Percentiles rank a stretch among this genome's conserved stretches.
phyloP scores from a whole-genome alignment of 2,329 filamentous ascomycete genomes.

The Dactylellina haptotyla region DNA sequence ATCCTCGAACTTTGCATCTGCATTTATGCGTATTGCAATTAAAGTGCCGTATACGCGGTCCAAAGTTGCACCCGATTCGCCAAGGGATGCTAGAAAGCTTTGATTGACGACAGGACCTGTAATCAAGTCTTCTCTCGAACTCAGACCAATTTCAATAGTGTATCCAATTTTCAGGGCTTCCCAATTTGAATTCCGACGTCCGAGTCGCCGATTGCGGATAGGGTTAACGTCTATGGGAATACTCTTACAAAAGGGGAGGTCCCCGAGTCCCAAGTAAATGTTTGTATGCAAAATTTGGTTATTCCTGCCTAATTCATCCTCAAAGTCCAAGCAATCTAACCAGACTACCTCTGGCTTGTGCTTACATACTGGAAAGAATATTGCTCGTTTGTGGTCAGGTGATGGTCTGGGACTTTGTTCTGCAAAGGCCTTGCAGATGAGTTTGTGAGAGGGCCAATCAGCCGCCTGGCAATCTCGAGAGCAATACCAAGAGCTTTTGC shows the following conservation, averaged over 20 bases:
- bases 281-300: neutral
- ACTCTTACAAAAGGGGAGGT: neutral
- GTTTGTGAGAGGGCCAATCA: slow-evolving; percentile 57
- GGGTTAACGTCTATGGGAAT: neutral
- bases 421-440: slow-evolving; percentile 55
- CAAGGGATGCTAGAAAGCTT: neutral
- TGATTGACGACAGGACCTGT: neutral
- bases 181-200: neutral
- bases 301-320: neutral
- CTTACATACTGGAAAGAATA: slow-evolving; percentile 9
- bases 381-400: neutral
- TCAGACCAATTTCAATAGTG: neutral
- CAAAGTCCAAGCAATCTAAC: neutral
- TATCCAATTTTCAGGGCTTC: neutral
- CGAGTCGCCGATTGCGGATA: neutral
- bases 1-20: neutral
- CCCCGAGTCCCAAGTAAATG: neutral
- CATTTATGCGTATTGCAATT: neutral
- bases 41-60: neutral
- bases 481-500: slow-evolving; percentile 55
- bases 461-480: slow-evolving; percentile 56
- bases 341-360: slow-evolving; percentile 1
- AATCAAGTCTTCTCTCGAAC: neutral
- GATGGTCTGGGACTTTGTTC: slow-evolving; percentile 8
- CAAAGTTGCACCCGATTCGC: neutral